Evolutionary conservation across 2,329 filamentous ascomycete species (phyloP).

Genomic region (Zymoseptoria pseudotritici): DNA sequence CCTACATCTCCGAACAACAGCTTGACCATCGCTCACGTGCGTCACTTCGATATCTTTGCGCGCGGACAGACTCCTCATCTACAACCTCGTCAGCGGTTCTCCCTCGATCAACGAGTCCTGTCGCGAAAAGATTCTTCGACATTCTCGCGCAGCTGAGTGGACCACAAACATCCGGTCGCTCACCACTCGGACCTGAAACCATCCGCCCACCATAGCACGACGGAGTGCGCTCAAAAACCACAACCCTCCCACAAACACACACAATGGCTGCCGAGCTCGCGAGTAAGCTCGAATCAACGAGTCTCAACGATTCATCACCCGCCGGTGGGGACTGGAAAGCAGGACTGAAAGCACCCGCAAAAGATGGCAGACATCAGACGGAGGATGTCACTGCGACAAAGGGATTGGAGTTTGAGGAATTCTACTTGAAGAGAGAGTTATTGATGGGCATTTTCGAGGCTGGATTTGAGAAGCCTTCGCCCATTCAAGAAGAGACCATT

Average conservation of each 20-base stretch:
- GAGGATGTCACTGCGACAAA: conserved; percentile 99
- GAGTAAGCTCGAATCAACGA: conserved; percentile 51
- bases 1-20: neutral
- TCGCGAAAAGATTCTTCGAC: neutral
- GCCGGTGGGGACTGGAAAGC: conserved; percentile 64
- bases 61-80: neutral
- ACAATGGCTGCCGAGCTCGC: conserved; percentile 45
- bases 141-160: neutral
- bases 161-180: neutral
- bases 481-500: conserved; percentile 98
- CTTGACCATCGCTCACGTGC: neutral
- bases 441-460: conserved; percentile 99
- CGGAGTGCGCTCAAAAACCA: neutral
- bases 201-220: neutral
- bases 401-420: conserved; percentile 95
- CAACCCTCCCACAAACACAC: conserved; percentile 2
- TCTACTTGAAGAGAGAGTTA: conserved; percentile 86
- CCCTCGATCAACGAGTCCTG: neutral
- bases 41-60: neutral
- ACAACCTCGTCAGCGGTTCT: neutral
- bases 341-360: conserved; percentile 61
- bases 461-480: conserved; percentile 96
- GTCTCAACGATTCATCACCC: conserved; percentile 45
- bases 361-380: conserved; percentile 72
- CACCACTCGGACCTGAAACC: neutral